These are phyloP conservation scores for Penicillium occitanis DNA, from an alignment of 2,329 filamentous ascomycete species.

Conservation along the genomic window DNA sequence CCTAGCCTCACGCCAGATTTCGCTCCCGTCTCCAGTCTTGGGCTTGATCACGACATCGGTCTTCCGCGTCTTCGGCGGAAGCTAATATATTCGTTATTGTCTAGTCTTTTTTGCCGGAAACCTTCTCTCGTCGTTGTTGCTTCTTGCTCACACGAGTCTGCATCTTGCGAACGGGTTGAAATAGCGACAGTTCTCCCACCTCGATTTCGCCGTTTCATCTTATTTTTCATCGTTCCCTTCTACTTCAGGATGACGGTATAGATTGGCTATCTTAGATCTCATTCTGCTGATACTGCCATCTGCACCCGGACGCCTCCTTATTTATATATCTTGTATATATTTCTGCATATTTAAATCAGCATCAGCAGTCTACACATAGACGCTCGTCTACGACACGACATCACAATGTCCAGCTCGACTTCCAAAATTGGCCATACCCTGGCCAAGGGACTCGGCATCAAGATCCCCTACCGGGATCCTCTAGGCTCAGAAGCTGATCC, in stretches of 20 bases:
- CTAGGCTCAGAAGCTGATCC: conserved; percentile 56
- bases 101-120: background rate
- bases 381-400: background rate
- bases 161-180: conserved; percentile 4
- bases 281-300: background rate
- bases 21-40: background rate
- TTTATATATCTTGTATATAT: background rate
- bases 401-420: conserved; percentile 36
- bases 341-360: background rate
- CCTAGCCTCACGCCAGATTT: background rate
- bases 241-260: conserved; percentile 2
- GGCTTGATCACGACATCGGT: conserved; percentile 22
- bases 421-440: conserved; percentile 68
- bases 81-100: conserved; percentile 9
- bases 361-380: background rate
- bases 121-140: background rate
- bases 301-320: background rate
- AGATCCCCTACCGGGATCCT: conserved; percentile 66
- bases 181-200: conserved; percentile 11
- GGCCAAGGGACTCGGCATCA: conserved; percentile 80
- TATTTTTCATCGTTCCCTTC: background rate
- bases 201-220: background rate
- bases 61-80: conserved; percentile 14
- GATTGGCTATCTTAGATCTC: background rate
- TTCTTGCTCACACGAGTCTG: background rate